Base-by-base conservation (phyloP, 192 early-diverging fungal genomes). In the Backusella tuberculispora region DNA sequence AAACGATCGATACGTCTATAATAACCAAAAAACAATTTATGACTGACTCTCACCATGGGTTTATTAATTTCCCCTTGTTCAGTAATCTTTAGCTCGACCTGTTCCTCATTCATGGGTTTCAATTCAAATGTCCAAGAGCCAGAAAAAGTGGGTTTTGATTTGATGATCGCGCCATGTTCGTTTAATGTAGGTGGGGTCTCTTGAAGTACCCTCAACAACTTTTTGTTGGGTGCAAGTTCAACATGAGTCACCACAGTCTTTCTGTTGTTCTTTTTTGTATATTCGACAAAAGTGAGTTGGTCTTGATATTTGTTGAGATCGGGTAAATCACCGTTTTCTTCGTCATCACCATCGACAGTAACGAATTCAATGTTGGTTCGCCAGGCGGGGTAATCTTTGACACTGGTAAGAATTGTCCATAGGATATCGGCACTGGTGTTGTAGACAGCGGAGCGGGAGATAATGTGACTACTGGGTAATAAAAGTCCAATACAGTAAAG, bases 1-100 rank as follows among this genome's bases (percentile, higher is more conserved):
- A 77, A 81, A 13, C 80, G 76, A 74, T 81, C 80, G 6, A 81
- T 77, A 37, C 73, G 76, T 14, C 80, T 72, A 56, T 77, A 40
- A 46, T 67, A 81, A 6, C 80, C 80, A 69, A 81, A 81, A 9
- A 81, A 13, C 6, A 77, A 64, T 38, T 60, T 37, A 48, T 74
- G 56, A 2, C 68, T 74, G 14, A 77, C 53, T 44, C 80, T 68
- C 13, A 75, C 72, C 75, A 81, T 71, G 5, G 80, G 80, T 42
- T 77, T 77, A 19, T 77, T 76, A 17, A 81, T 72, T 2, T 71
- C 73, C 43, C 80, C 80, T 38, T 75, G 73, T 60, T 81, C 73
- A 19, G 80, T 78, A 17, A 81, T 74, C 47, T 77, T 77, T 10
- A 81, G 53, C 8, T 24, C 26, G 2, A 29, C 68, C 5, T 43